Base-by-base conservation (phyloP, 2,329 filamentous ascomycete genomes). In the Helotiales sp. region DNA sequence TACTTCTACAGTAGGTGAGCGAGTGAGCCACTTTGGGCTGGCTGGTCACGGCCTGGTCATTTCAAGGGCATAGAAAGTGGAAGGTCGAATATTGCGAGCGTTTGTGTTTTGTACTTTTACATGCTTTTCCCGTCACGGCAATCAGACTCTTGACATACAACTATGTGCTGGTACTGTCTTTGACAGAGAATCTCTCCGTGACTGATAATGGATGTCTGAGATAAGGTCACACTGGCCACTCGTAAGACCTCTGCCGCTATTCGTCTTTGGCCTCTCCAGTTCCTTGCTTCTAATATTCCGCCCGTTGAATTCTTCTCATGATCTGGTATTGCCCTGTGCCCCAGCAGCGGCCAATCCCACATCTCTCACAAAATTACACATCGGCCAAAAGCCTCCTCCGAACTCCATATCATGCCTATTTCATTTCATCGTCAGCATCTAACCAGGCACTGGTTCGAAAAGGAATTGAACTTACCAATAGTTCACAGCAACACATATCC, bases 391-490 rank as follows among this genome's bases (percentile, higher is more conserved):
- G 0, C 86, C 84, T 0, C 91, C 91, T 28, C 82, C 83, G 73
- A 92, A 94, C 32, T 93, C 89, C 85, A 94, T 91, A 76, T 95
- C 91, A 71, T 93, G 93, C 90, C 89, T 91, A 37, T 37, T 13
- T 28, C 22, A 6, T 10, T 32, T 37, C 47, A 15, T 22, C 17
- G 58, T 72, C 37, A 71, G 60, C 30, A 63, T n/a, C n/a, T n/a
- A n/a, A n/a, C n/a, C n/a, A n/a, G n/a, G n/a, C n/a, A n/a, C n/a
- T n/a, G n/a, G n/a, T n/a, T n/a, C n/a, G n/a, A n/a, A n/a, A n/a
- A n/a, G 34, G 22, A 6, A 43, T 28, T 24, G 15, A 13, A 73
- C 81, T 75, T 78, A 90, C 90, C 92, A 96, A 77, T 95, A 95
- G 74, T 96, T 96, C 43, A 93, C 88, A 1, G 92, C 91, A 64